Conservation (phyloP, 108 stramenopile genomes). For the Cylindrotheca closterium region DNA sequence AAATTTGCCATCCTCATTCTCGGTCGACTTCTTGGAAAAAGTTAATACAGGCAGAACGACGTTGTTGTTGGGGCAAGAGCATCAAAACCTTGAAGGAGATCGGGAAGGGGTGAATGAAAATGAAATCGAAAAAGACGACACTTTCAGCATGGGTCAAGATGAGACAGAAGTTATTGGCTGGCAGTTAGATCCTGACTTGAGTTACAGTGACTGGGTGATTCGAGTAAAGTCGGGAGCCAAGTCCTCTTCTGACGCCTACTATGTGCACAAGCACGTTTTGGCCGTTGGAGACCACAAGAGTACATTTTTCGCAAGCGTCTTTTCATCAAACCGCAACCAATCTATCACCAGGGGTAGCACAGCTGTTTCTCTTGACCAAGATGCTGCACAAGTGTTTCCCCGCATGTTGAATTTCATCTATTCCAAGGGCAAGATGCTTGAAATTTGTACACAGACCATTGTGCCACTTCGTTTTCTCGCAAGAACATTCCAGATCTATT, state of each 20-base stretch:
- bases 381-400: slow-evolving; percentile 32
- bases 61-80: neutral
- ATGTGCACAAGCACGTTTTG: slow-evolving; percentile 48
- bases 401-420: slow-evolving; percentile 46
- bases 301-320: slow-evolving; percentile 30
- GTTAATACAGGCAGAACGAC: slow-evolving; percentile 16
- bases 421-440: slow-evolving; percentile 17
- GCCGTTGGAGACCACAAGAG: slow-evolving; percentile 34
- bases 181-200: slow-evolving; percentile 27
- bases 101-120: neutral
- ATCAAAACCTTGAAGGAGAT: too few species aligned
- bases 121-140: neutral
- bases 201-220: slow-evolving; percentile 38
- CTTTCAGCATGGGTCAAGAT: neutral
- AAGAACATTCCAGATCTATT: slow-evolving; percentile 36
- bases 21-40: slow-evolving; percentile 32
- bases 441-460: slow-evolving; percentile 26
- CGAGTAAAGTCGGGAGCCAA: slow-evolving; percentile 8
- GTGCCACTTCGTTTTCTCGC: slow-evolving; percentile 41
- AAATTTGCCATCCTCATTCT: slow-evolving; percentile 25
- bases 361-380: slow-evolving; percentile 22
- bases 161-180: slow-evolving; percentile 17
- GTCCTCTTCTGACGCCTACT: slow-evolving; percentile 12
- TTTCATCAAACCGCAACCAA: slow-evolving; percentile 4
- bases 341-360: neutral